Evolutionary conservation across 2,329 filamentous ascomycete genomes (phyloP).

Genomic region (Arthroderma sp.): DNA sequence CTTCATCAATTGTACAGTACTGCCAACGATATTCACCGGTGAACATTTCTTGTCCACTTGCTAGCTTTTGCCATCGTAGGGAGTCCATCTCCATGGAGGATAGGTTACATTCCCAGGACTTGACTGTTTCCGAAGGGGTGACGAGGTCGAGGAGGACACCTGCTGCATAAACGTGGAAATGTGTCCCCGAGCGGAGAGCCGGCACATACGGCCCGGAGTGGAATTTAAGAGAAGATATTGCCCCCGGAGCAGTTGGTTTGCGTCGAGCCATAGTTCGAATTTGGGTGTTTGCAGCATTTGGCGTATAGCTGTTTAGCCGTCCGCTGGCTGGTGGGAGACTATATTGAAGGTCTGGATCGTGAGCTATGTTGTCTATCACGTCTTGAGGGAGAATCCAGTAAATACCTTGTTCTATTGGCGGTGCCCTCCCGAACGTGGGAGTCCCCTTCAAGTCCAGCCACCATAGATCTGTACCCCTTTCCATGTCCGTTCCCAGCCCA

Average conservation of each 20-base stretch:
- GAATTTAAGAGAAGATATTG: conserved; percentile 83
- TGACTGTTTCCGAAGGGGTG: conserved; percentile 78
- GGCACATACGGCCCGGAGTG: conserved; percentile 76
- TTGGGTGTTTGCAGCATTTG: conserved; percentile 54
- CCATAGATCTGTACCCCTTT: conserved; percentile 90
- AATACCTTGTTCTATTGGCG: conserved; percentile 48
- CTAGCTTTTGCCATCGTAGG: conserved; percentile 86
- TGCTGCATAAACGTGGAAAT: conserved; percentile 91
- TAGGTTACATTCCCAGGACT: conserved; percentile 75
- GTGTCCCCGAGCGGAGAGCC: conserved; percentile 76
- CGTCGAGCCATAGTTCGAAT: conserved; percentile 41
- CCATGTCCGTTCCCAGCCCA: conserved; percentile 89
- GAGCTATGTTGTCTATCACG: conserved; percentile 25
- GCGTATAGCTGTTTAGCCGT: conserved; percentile 51
- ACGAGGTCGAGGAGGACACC: conserved; percentile 88
- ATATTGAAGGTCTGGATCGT: conserved; percentile 28
- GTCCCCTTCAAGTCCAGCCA: conserved; percentile 92
- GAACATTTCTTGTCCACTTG: conserved; percentile 89
- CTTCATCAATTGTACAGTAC: conserved; percentile 91
- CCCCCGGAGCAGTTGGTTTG: conserved; percentile 58
- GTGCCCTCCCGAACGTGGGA: conserved; percentile 66
- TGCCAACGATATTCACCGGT: conserved; percentile 90
- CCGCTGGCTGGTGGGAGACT: conserved; percentile 27
- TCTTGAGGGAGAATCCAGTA: conserved; percentile 22
- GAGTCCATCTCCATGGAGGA: conserved; percentile 79